Percentiles rank a stretch among this genome's conserved stretches.
Conservation (phyloP, 164 flowering plant species). For the Magnolia officinalis region DNA sequence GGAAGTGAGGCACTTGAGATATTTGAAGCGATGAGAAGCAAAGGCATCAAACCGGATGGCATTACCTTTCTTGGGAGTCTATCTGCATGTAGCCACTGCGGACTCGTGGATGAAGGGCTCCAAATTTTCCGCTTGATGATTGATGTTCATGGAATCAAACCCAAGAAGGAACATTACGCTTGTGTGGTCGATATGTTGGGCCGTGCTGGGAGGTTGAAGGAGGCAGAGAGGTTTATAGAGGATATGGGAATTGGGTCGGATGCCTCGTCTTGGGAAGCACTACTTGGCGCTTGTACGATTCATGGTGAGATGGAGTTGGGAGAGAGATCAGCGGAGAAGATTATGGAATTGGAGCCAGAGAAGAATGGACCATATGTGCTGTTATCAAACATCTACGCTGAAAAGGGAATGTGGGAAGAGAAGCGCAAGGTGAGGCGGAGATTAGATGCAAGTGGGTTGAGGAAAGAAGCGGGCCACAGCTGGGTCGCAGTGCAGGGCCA, state of each 20-base stretch:
- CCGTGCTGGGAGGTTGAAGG: conserved; percentile 36
- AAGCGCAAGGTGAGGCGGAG: conserved; percentile 26
- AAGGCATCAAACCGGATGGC: conserved; percentile 30
- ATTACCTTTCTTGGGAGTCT: conserved; percentile 34
- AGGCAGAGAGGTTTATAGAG: conserved; percentile 29
- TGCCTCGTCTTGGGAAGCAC: conserved; percentile 33
- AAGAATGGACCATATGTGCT: conserved; percentile 26
- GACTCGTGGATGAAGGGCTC: conserved; percentile 37
- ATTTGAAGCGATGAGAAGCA: conserved; percentile 30
- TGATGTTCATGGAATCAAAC: conserved; percentile 25
- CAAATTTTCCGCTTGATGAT: conserved; percentile 29
- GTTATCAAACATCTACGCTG: conserved; percentile 31
- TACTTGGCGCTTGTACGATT: conserved; percentile 39
- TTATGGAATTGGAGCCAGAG: conserved; percentile 28
- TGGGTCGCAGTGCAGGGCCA: conserved; percentile 18
- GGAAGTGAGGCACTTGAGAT: conserved; percentile 32
- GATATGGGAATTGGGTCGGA: conserved; percentile 27
- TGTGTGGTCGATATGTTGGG: conserved; percentile 42
- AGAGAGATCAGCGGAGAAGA: conserved; percentile 19
- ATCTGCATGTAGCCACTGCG: conserved; percentile 41
- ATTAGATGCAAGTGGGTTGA: conserved; percentile 22
- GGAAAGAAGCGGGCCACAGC: conserved; percentile 24
- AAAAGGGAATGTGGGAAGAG: conserved; percentile 33
- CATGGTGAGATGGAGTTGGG: conserved; percentile 36
- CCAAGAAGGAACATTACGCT: conserved; percentile 32